phyloP scores from a whole-genome alignment of 805 yeast genomes.

The Cyberlindnera galapagoensis region DNA sequence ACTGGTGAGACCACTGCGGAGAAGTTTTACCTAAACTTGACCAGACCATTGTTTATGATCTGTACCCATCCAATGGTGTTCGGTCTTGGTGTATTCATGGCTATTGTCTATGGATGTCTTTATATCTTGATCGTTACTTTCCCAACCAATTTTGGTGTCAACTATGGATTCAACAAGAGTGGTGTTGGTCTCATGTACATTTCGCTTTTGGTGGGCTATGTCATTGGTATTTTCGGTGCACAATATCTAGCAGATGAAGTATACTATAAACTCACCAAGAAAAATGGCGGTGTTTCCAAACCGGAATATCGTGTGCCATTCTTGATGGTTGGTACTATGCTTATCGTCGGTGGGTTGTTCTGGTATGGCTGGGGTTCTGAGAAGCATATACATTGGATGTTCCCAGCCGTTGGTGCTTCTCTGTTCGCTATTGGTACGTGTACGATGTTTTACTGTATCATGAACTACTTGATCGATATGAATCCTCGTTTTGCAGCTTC shows the following conservation, averaged over 20 bases:
- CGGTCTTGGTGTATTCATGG: constrained; percentile 58
- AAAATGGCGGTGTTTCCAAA: constrained; percentile 46
- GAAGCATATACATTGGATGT: constrained; percentile 49
- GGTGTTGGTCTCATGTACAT: constrained; percentile 53
- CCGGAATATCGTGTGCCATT: constrained; percentile 59
- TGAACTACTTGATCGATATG: constrained; percentile 65
- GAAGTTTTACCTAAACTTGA: constrained; percentile 34
- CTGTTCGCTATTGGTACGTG: constrained; percentile 55
- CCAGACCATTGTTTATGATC: constrained; percentile 49
- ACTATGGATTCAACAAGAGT: constrained; percentile 41
- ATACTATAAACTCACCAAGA: constrained; percentile 31
- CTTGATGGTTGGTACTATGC: constrained; percentile 41
- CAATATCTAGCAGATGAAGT: constrained; percentile 36
- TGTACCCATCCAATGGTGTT: constrained; percentile 56
- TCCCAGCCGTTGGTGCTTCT: constrained; percentile 55
- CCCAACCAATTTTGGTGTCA: constrained; percentile 42
- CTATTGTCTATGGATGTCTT: constrained; percentile 60
- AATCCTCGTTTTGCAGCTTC: constrained; percentile 64
- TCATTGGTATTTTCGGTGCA: constrained; percentile 44
- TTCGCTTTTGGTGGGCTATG: constrained; percentile 50
- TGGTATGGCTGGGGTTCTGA: constrained; percentile 74
- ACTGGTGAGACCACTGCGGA: constrained; percentile 35
- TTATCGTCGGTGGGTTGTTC: constrained; percentile 53
- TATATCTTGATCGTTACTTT: constrained; percentile 56
- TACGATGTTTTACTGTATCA: constrained; percentile 62